A percentile compares a stretch with the other conserved stretches of the same genome.
phyloP scores from a whole-genome alignment of 2,329 filamentous ascomycete species.

The Tolypocladium inflatum region DNA sequence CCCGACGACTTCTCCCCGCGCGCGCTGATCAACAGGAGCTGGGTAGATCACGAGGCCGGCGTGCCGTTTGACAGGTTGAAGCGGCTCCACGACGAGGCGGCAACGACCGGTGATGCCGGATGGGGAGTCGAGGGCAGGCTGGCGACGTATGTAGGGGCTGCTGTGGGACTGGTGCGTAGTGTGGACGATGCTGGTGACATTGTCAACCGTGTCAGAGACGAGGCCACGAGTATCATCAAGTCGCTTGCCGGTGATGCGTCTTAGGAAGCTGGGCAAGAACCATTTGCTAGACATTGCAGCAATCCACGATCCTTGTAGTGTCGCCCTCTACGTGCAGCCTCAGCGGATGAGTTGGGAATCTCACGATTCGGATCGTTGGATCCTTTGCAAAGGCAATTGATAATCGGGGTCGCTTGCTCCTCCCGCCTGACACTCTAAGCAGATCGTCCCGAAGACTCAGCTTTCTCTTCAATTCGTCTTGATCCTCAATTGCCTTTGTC shows the following conservation, averaged over 20 bases:
- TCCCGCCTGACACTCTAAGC: no score
- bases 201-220: conserved; percentile 19
- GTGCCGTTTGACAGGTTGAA: conserved; percentile 35
- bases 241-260: background rate
- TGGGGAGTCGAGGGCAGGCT: conserved; percentile 38
- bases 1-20: conserved; percentile 30
- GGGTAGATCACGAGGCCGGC: conserved; percentile 23
- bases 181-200: conserved; percentile 29
- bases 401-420: no score
- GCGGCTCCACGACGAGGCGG: conserved; percentile 28
- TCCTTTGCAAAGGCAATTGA: no score
- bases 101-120: conserved; percentile 28
- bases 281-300: background rate
- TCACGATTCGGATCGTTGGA: no score
- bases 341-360: no score
- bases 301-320: no score
- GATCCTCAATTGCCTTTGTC: no score
- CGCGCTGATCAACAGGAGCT: conserved; percentile 27
- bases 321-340: no score
- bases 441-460: no score
- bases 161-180: conserved; percentile 31
- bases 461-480: no score
- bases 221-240: conserved; percentile 12
- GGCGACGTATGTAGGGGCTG: conserved; percentile 40
- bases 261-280: no score